Evolutionary conservation across 495 filamentous ascomycete genomes (phyloP).

Genomic region (Stereocaulon alpinum): DNA sequence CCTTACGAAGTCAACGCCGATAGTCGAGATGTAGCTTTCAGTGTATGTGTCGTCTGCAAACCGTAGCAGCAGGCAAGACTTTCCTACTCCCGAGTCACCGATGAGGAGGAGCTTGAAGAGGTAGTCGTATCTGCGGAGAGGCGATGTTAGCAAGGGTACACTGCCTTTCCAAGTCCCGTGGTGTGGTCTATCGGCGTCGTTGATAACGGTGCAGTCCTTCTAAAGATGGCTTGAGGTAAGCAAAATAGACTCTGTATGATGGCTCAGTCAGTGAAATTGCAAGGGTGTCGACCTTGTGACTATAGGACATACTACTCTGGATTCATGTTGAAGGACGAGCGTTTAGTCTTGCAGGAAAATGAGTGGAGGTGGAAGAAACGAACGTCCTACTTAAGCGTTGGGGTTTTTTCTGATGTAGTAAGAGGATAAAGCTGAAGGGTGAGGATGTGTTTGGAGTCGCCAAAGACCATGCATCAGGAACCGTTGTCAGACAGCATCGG

Average conservation of each 20-base stretch:
- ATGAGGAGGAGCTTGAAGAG: slow-evolving; percentile 99
- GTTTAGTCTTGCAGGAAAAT: neutral
- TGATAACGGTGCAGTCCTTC: neutral
- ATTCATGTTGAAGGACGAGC: slow-evolving; percentile 59
- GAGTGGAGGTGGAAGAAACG: neutral
- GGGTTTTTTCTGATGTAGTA: slow-evolving; percentile 3
- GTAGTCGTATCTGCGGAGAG: slow-evolving; percentile 82
- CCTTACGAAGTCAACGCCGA: slow-evolving; percentile 96
- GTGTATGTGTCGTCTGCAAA: slow-evolving; percentile 99
- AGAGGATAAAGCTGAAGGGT: neutral
- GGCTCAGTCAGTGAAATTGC: neutral
- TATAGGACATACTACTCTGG: slow-evolving; percentile 81
- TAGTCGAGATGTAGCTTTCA: slow-evolving; percentile 99
- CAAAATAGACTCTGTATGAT: slow-evolving; percentile 4
- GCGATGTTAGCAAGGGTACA: slow-evolving; percentile 9
- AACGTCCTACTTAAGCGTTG: neutral
- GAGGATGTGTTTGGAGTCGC: neutral
- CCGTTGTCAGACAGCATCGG: slow-evolving; percentile 2
- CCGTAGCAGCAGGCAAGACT: slow-evolving; percentile 94
- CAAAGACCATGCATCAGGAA: neutral
- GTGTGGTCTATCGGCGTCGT: neutral
- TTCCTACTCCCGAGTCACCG: slow-evolving; percentile 98
- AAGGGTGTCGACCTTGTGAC: neutral
- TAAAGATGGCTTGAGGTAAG: neutral
- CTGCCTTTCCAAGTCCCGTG: too few relatives aligned